Evolutionary conservation across 805 yeast species (phyloP).

Genomic region (Kodamaea lidongshanica): DNA sequence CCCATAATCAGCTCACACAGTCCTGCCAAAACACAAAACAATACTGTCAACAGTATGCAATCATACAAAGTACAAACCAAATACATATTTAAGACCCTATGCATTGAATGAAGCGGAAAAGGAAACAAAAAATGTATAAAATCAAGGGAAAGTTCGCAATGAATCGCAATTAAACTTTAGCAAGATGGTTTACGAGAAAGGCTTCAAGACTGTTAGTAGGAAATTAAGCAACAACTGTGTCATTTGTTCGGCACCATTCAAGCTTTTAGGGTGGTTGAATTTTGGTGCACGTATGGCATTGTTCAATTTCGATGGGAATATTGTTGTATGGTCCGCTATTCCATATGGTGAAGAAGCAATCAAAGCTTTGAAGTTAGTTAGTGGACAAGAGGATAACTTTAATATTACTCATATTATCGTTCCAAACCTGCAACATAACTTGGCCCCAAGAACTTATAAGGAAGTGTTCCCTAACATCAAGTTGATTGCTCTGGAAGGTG

Average conservation of each 20-base stretch:
- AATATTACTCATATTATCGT: conserved; percentile 10
- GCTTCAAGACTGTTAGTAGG: conserved; percentile 23
- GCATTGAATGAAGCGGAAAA: too few relatives aligned
- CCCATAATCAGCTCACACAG: too few relatives aligned
- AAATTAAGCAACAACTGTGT: conserved; percentile 27
- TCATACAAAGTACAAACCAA: too few relatives aligned
- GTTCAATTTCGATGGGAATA: conserved; percentile 19
- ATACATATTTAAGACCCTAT: too few relatives aligned
- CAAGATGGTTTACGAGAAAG: conserved; percentile 30
- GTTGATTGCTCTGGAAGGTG: conserved; percentile 9
- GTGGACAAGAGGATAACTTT: conserved; percentile 3
- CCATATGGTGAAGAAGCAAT: conserved; percentile 9
- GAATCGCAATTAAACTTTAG: too few relatives aligned
- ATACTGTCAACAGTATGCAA: too few relatives aligned
- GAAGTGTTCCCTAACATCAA: conserved; percentile 10
- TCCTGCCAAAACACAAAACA: too few relatives aligned
- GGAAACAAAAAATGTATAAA: too few relatives aligned
- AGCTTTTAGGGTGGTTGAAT: conserved; percentile 21
- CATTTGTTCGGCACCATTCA: conserved; percentile 27
- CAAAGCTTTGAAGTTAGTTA: conserved; percentile 8
- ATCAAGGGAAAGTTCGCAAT: too few relatives aligned
- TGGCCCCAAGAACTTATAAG: conserved; percentile 11
- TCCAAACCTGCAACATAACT: conserved; percentile 11
- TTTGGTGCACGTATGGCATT: conserved; percentile 39
- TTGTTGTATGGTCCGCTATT: conserved; percentile 13